Conservation (phyloP, 2,329 filamentous ascomycete species). For the Lachnellula suecica region DNA sequence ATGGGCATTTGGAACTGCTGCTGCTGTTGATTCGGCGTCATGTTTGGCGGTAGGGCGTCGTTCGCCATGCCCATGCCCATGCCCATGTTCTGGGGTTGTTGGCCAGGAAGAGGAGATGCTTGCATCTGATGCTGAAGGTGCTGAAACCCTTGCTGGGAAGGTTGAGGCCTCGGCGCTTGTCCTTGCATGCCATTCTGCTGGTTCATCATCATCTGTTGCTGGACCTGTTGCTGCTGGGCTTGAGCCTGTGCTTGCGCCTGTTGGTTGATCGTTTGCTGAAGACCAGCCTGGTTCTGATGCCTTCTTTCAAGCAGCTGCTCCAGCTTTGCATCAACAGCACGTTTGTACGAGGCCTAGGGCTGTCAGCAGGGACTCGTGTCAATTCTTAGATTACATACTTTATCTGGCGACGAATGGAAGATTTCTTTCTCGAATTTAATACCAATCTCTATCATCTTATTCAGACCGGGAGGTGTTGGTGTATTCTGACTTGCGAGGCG, state of each 20-base stretch:
- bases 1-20: slow-evolving; percentile 44
- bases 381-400: slow-evolving; percentile 19
- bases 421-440: slow-evolving; percentile 31
- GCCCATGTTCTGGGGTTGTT: slow-evolving; percentile 36
- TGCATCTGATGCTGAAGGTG: slow-evolving; percentile 61
- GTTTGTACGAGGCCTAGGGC: slow-evolving; percentile 27
- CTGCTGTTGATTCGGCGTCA: slow-evolving; percentile 27
- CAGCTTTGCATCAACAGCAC: slow-evolving; percentile 26
- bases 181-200: slow-evolving; percentile 50
- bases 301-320: slow-evolving; percentile 29
- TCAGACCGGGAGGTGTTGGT: slow-evolving; percentile 19
- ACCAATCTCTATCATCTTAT: slow-evolving; percentile 29
- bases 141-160: slow-evolving; percentile 54
- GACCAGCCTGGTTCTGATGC: slow-evolving; percentile 24
- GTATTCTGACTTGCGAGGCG: slow-evolving; percentile 27
- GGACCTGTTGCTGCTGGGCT: slow-evolving; percentile 38
- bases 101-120: slow-evolving; percentile 50
- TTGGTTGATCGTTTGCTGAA: slow-evolving; percentile 45
- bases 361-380: slow-evolving; percentile 11
- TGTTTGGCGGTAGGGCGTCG: slow-evolving; percentile 27
- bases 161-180: slow-evolving; percentile 51
- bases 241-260: slow-evolving; percentile 39
- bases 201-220: slow-evolving; percentile 54
- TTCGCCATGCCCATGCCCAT: slow-evolving; percentile 33
- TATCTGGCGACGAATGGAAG: slow-evolving; percentile 27